These are phyloP conservation scores for Blepharisma stoltei DNA, from an alignment of 73 alveolate species.

Conservation along the genomic window DNA sequence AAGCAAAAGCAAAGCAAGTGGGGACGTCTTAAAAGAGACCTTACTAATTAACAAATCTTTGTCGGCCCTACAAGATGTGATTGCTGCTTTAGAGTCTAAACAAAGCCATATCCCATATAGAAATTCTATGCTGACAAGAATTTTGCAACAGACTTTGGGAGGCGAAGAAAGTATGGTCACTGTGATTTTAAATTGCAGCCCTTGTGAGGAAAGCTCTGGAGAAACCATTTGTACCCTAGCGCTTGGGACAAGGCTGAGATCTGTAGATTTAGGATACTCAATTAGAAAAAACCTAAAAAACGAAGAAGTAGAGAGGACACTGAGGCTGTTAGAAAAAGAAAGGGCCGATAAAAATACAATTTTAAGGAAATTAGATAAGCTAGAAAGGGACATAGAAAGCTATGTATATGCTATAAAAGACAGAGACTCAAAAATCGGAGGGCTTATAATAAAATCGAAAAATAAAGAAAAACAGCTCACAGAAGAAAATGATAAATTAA, in stretches of 20 bases:
- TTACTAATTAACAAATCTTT: conserved; percentile 82
- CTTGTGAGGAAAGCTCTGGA: neutral
- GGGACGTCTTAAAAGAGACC: conserved; percentile 72
- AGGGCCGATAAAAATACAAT: conserved; percentile 15
- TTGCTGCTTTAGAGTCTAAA: conserved; percentile 69
- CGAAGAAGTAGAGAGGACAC: conserved; percentile 3
- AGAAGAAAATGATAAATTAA: conserved; percentile 2
- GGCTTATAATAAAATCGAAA: neutral
- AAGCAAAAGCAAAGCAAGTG: conserved; percentile 58
- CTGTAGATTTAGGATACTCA: conserved; percentile 21
- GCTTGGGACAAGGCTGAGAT: conserved; percentile 16
- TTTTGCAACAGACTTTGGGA: conserved; percentile 83
- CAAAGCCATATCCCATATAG: conserved; percentile 84
- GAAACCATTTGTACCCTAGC: conserved; percentile 18
- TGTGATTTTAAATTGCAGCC: conserved; percentile 13
- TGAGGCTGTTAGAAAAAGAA: conserved; percentile 23
- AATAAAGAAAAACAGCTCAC: neutral
- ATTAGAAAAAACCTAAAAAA: conserved; percentile 17
- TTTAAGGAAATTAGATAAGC: conserved; percentile 26
- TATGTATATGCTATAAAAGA: conserved; percentile 9
- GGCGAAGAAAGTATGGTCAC: conserved; percentile 53
- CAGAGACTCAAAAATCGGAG: conserved; percentile 1
- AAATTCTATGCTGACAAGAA: conserved; percentile 85
- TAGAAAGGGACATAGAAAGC: conserved; percentile 12
- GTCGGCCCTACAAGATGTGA: conserved; percentile 80